Evolutionary conservation across 805 yeast species (phyloP), one percentile per base, ranked within the genome.

Genomic region (Starmerella bombicola): DNA sequence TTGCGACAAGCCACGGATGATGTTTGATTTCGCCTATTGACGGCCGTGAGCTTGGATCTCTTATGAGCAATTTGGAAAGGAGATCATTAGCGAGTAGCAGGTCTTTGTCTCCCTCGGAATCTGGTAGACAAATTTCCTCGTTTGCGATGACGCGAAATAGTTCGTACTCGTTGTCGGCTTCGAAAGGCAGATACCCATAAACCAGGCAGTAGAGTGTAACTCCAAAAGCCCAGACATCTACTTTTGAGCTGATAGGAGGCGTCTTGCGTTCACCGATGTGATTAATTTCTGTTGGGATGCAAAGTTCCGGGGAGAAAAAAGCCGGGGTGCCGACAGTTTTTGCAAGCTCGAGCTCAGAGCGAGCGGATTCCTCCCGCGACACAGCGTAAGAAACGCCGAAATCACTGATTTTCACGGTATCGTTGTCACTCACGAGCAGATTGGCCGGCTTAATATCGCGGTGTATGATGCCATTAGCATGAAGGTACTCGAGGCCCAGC

Each of bases 271-370:
- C 41, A 50, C 48, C 48, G 29, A 33, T 33, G 45, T 28, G 53
- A 38, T 13, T 23, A 31, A 38, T 40, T 40, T 37, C 51, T 2
- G 49, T 46, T 8, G 51, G 51, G 2, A 41, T 35, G 56, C 95
- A 86, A 35, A 86, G 67, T 57, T 91, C 99, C 0, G 95, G 95
- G 0, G 97, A 94, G 54, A 85, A 78, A 59, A 88, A 88, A 0
- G 95, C 96, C 2, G 97, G 97, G 0, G 97, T 88, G 4, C 97
- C 98, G 0, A 93, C 97, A 0, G 97, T 88, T 59, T 86, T 88
- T 1, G 95, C 93, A 46, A 88, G 66, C 52, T 88, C 96, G 41
- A 76, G 64, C 47, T 85, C 95, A 49, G 72, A 67, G 22, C 15
- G n/a, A 37, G 73, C 75, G 21, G 53, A 56, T 35, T 58, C 50